phyloP scores from a whole-genome alignment of 2,329 filamentous ascomycete genomes.

The Cladosporium sp. region DNA sequence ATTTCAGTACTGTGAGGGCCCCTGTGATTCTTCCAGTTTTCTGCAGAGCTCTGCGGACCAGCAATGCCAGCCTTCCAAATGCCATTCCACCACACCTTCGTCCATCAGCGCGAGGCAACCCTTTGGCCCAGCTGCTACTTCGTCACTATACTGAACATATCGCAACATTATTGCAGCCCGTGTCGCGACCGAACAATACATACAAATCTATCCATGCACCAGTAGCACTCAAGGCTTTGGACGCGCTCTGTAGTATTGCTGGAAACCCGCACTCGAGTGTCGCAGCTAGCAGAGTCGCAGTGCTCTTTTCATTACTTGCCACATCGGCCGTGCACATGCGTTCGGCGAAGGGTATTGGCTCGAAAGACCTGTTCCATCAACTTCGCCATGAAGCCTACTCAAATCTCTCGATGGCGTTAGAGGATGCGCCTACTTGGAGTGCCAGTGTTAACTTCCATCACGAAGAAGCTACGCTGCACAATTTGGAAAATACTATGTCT shows the following conservation, averaged over 20 bases:
- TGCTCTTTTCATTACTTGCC: constrained; percentile 2
- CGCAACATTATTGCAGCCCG: neutral
- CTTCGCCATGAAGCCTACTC: constrained; percentile 4
- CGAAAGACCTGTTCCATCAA: neutral
- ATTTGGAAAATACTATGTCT: neutral
- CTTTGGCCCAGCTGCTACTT: neutral
- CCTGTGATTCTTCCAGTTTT: neutral
- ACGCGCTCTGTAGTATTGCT: neutral
- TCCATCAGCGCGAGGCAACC: neutral
- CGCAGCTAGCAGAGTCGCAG: constrained; percentile 2
- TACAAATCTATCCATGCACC: constrained; percentile 7
- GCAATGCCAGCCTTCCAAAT: neutral
- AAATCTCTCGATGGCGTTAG: neutral
- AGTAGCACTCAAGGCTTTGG: constrained; percentile 2
- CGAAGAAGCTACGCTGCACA: neutral
- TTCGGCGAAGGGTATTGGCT: neutral
- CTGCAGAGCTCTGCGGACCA: neutral
- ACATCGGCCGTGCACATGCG: neutral
- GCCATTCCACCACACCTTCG: neutral
- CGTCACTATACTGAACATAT: neutral
- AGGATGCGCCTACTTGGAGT: neutral
- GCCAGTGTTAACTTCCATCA: neutral
- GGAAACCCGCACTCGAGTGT: neutral
- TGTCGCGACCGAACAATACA: neutral
- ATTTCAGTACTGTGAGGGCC: neutral